Base-by-base conservation (phyloP, 192 early-diverging fungal genomes). In the Entomortierella beljakovae region DNA sequence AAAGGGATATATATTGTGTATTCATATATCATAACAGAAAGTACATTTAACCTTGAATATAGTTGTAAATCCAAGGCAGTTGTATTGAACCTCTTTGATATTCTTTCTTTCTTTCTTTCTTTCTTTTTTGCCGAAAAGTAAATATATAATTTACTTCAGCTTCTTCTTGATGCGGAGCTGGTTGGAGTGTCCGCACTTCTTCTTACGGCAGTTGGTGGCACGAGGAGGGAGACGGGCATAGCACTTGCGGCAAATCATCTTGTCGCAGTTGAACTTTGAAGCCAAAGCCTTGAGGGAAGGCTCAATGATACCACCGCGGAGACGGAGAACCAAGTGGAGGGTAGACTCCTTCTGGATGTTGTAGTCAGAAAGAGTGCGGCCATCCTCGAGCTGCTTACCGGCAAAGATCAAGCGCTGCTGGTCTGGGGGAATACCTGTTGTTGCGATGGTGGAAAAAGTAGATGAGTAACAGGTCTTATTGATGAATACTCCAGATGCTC, bases 281-380 rank as follows among this genome's bases (percentile, higher is more conserved):
- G 98, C 98, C 71, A 99, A 91, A 62, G 93, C 96, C 91, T 95
- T 97, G 71, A 99, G 89, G 58, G 98, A 98, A 52, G 98, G 98
- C 89, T 99, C 97, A 84, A 98, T 99, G 83, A 98, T 90, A 88
- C 90, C 89, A 94, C 96, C 96, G 87, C 96, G 95, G 70, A 98
- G 93, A 87, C 96, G 94, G 76, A 98, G 92, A 42, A 97, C 96
- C 64, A 99, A 86, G 90, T 97, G 96, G 56, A 98, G 91, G 80
- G 97, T 98, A 48, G 97, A 98, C 86, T 98, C 93, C 95, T 99
- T 99, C 91, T 98, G 96, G 88, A 99, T 99, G 95, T 99, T 99
- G 92, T 99, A 98, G 91, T 99, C 98, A 68, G 95, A 93, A 29
- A 99, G 92, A 50, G 92, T 93, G 82, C 96, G 94, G 81, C 94